Percentiles rank a stretch among this genome's conserved stretches.
phyloP scores from a whole-genome alignment of 2,329 filamentous ascomycete genomes.

The Xylariaceae sp. region DNA sequence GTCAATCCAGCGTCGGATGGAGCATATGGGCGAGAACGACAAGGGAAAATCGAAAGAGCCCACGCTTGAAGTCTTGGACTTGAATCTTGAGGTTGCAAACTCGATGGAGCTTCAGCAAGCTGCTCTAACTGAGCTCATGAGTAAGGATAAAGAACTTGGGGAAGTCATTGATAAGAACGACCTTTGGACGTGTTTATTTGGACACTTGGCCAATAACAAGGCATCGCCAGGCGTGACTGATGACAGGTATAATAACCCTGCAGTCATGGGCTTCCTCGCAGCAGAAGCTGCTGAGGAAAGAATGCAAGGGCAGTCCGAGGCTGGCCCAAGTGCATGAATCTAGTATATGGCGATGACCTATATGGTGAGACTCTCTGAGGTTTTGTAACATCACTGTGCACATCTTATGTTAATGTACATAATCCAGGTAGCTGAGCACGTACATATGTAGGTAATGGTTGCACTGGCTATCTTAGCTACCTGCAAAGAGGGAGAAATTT shows the following conservation, averaged over 20 bases:
- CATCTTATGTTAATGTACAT: no score
- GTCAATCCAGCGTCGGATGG: conserved; percentile 75
- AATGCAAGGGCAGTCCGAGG: conserved; percentile 15
- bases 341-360: neutral
- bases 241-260: conserved; percentile 37
- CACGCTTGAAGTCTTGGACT: conserved; percentile 55
- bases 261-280: conserved; percentile 47
- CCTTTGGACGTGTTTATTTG: conserved; percentile 88
- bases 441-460: no score
- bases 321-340: conserved; percentile 1
- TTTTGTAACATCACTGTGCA: neutral
- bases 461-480: no score
- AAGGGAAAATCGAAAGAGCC: conserved; percentile 44
- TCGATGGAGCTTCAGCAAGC: conserved; percentile 80
- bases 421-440: no score
- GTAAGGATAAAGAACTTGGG: conserved; percentile 69
- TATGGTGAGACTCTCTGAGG: neutral
- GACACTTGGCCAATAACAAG: conserved; percentile 47
- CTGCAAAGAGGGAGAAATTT: no score
- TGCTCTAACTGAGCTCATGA: conserved; percentile 69
- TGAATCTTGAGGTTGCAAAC: conserved; percentile 78
- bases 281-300: conserved; percentile 49
- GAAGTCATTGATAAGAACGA: conserved; percentile 80
- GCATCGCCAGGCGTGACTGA: conserved; percentile 20
- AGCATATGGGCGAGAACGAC: conserved; percentile 65